A percentile compares a stretch with the other conserved stretches of the same genome.
These are phyloP conservation scores for Plantago ovata DNA, from an alignment of 257 asterid genomes.

Conservation along the genomic window DNA sequence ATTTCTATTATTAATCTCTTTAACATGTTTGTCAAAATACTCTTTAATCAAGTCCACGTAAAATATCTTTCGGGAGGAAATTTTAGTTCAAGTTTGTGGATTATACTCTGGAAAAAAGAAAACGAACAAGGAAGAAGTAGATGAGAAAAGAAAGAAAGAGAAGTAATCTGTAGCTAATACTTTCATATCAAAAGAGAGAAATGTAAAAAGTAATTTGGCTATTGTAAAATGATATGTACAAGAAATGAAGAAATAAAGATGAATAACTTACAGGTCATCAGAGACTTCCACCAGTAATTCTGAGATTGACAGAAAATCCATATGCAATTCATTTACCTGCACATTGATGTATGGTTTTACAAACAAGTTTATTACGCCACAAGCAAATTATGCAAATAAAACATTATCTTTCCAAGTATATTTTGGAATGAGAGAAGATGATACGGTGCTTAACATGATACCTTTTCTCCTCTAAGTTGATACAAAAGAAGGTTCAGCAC, in stretches of 20 bases:
- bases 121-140: too few species aligned
- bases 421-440: conserved; percentile 7
- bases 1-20: conserved; percentile 1
- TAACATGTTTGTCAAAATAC: background rate
- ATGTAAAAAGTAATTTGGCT: too few species aligned
- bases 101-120: too few species aligned
- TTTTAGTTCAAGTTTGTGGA: too few species aligned
- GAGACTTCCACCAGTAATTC: conserved; percentile 92
- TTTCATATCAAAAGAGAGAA: conserved; percentile 3
- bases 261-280: conserved; percentile 79
- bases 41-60: background rate
- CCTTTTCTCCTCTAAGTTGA: conserved; percentile 74
- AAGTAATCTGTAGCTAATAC: too few species aligned
- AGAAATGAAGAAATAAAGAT: conserved; percentile 15
- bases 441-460: conserved; percentile 20
- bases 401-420: background rate
- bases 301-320: conserved; percentile 83
- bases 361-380: background rate
- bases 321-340: conserved; percentile 86
- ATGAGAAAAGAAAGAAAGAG: too few species aligned
- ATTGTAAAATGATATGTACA: too few species aligned
- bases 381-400: background rate
- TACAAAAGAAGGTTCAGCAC: conserved; percentile 81
- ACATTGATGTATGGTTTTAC: conserved; percentile 12
- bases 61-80: too few species aligned